Conservation (phyloP, 108 stramenopile genomes). For the Nitzschia palea region DNA sequence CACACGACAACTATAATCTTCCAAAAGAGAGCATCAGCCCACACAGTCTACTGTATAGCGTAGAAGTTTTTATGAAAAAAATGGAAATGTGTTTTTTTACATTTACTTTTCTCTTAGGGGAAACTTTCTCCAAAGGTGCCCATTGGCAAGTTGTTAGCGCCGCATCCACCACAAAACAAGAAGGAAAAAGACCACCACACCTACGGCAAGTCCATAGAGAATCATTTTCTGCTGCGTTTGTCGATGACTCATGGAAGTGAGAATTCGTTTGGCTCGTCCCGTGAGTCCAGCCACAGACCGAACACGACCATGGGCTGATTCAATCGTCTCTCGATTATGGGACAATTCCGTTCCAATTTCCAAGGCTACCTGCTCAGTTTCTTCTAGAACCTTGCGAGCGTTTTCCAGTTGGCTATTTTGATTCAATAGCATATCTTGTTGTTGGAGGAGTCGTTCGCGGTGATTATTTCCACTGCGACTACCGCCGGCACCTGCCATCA, state of each 20-base stretch:
- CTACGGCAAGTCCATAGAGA: conserved; percentile 76
- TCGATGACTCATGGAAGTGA: conserved; percentile 87
- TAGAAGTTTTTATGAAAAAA: too few relatives aligned
- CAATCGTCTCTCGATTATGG: conserved; percentile 90
- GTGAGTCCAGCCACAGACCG: conserved; percentile 89
- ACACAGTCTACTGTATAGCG: too few relatives aligned
- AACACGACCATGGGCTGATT: conserved; percentile 83
- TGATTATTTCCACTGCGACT: conserved; percentile 22
- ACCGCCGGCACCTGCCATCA: conserved; percentile 16
- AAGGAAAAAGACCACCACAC: conserved; percentile 55
- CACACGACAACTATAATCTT: too few relatives aligned
- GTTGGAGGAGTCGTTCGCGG: conserved; percentile 57
- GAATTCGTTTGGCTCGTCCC: conserved; percentile 85
- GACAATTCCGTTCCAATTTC: conserved; percentile 93
- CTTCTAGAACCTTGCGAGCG: conserved; percentile 89
- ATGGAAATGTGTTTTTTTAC: too few relatives aligned
- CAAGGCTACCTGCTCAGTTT: conserved; percentile 92
- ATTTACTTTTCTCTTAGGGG: too few relatives aligned
- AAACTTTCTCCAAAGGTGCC: too few relatives aligned
- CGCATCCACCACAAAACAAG: conserved; percentile 38
- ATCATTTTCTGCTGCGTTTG: conserved; percentile 92
- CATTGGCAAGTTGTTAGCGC: too few relatives aligned
- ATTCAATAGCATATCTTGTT: conserved; percentile 65
- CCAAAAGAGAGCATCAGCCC: too few relatives aligned
- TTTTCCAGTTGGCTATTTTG: conserved; percentile 90